Percentiles rank a stretch among this genome's conserved stretches.
These are phyloP conservation scores for Artemisia annua DNA, from an alignment of 129 eudicot species.

Conservation along the genomic window DNA sequence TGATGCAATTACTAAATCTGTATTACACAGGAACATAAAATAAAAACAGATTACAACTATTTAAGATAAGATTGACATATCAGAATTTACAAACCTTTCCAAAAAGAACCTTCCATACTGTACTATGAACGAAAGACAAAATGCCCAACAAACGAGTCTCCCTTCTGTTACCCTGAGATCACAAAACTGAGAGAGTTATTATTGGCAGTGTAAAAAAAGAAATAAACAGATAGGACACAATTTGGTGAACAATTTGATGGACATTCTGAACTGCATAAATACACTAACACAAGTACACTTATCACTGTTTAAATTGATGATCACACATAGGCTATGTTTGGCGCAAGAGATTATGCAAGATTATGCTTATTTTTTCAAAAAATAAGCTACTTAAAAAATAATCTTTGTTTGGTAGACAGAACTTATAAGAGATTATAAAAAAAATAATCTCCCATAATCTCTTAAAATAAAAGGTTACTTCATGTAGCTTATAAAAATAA, in stretches of 20 bases:
- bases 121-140: conserved; percentile 92
- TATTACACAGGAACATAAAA: neutral
- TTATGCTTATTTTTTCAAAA: too few relatives aligned
- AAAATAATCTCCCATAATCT: too few relatives aligned
- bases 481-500: too few relatives aligned
- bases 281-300: too few relatives aligned
- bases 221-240: neutral
- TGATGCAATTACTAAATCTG: neutral
- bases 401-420: too few relatives aligned
- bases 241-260: conserved; percentile 14
- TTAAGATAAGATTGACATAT: neutral
- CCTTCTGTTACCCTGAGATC: conserved; percentile 84
- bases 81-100: conserved; percentile 68
- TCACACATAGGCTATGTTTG: too few relatives aligned
- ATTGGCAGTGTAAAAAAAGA: neutral
- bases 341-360: too few relatives aligned
- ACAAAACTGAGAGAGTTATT: neutral
- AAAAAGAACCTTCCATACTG: conserved; percentile 97
- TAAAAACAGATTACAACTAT: neutral
- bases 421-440: too few relatives aligned
- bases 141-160: conserved; percentile 94
- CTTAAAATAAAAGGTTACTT: too few relatives aligned
- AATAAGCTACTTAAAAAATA: too few relatives aligned
- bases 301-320: neutral
- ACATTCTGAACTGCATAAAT: neutral